phyloP scores from a whole-genome alignment of 1,284 basidiomycete genomes.

The Malassezia japonica region DNA sequence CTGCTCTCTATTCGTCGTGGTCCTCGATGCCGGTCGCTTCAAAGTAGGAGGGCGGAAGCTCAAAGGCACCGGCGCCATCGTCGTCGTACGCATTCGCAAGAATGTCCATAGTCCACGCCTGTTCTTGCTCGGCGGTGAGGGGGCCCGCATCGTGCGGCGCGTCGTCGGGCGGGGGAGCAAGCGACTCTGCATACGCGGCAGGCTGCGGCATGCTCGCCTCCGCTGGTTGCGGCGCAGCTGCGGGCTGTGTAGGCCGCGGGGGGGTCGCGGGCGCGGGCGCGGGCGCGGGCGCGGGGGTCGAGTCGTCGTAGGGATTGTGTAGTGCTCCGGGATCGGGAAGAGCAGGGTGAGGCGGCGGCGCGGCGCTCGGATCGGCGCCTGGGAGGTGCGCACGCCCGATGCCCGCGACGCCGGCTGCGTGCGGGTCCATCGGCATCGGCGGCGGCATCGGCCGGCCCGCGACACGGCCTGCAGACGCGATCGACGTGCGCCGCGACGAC shows the following conservation, averaged over 20 bases:
- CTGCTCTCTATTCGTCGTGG: constrained; percentile 1
- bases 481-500: neutral
- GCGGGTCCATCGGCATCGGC: neutral
- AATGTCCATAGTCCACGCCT: constrained; percentile 17
- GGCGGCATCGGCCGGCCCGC: neutral
- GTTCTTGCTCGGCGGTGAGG: constrained; percentile 12
- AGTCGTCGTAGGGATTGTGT: neutral
- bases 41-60: constrained; percentile 40
- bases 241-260: too few relatives aligned
- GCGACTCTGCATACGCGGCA: too few relatives aligned
- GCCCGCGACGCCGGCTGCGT: neutral
- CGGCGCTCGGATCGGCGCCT: neutral
- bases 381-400: neutral
- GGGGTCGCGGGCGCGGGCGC: too few relatives aligned
- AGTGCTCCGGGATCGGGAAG: neutral
- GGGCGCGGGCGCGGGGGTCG: too few relatives aligned
- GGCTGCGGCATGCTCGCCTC: neutral
- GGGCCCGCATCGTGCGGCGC: constrained; percentile 13
- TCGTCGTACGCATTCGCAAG: constrained; percentile 12
- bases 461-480: neutral
- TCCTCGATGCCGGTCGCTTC: constrained; percentile 26
- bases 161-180: neutral
- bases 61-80: constrained; percentile 26
- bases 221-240: neutral
- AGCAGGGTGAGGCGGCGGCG: neutral